These are phyloP conservation scores for Metschnikowia corniflorae DNA, from an alignment of 805 yeast genomes.

Conservation along the genomic window DNA sequence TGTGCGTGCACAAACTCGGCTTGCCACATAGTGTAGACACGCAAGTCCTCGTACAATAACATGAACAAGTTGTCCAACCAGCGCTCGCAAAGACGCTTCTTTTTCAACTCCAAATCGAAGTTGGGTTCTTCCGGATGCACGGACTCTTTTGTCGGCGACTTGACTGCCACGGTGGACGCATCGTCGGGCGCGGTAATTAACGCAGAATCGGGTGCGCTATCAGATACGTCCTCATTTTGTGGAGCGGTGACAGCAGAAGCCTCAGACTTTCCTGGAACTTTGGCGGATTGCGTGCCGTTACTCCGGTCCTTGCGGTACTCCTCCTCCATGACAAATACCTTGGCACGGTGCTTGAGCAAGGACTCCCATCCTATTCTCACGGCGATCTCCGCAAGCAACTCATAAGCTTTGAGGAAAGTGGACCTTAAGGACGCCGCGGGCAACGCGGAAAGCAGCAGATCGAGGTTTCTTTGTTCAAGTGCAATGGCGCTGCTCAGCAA, in stretches of 20 bases:
- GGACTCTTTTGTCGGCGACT: conserved; percentile 31
- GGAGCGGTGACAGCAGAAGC: conserved; percentile 1
- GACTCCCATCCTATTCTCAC: conserved; percentile 46
- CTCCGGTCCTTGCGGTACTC: conserved; percentile 41
- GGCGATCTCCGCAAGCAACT: conserved; percentile 43
- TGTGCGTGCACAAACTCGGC: conserved; percentile 86
- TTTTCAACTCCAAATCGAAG: conserved; percentile 46
- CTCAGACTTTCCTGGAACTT: conserved; percentile 8
- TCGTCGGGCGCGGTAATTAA: conserved; percentile 20
- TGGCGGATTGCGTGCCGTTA: conserved; percentile 11
- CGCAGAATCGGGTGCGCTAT: conserved; percentile 1
- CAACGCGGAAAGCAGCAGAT: conserved; percentile 55
- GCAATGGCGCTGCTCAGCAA: conserved; percentile 64
- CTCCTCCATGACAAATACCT: conserved; percentile 47
- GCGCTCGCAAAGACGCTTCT: conserved; percentile 66
- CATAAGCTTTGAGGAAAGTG: conserved; percentile 44
- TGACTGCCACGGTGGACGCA: conserved; percentile 37
- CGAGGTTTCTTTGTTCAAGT: conserved; percentile 61
- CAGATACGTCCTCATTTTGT: background rate
- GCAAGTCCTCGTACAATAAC: conserved; percentile 67
- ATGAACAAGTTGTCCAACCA: conserved; percentile 71
- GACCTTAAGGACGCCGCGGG: conserved; percentile 67
- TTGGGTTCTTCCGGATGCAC: conserved; percentile 5
- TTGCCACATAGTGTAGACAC: conserved; percentile 88
- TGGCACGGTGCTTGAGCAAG: conserved; percentile 42